Percentiles rank a stretch among this genome's conserved stretches.
These are phyloP conservation scores for Trichoderma afroharzianum DNA, from an alignment of 2,329 filamentous ascomycete genomes.

Conservation along the genomic window DNA sequence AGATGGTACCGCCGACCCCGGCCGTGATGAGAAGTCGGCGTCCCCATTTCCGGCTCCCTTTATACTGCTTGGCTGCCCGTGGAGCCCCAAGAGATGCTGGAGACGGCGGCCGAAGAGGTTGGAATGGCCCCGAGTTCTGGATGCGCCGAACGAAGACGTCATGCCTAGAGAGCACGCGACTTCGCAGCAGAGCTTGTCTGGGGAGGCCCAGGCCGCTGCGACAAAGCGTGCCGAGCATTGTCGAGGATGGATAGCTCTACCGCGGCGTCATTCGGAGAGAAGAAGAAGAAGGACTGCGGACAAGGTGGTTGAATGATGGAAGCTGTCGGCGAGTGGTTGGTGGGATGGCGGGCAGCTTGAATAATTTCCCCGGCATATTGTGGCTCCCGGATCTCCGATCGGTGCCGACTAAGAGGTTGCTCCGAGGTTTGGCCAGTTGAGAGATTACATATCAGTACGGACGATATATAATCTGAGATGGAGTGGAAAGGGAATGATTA, in stretches of 20 bases:
- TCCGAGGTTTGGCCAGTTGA: slow-evolving; percentile 1
- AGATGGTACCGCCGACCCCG: slow-evolving; percentile 57
- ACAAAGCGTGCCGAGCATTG: slow-evolving; percentile 29
- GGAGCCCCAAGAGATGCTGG: slow-evolving; percentile 75
- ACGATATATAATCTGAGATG: not conserved
- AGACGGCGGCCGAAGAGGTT: slow-evolving; percentile 70
- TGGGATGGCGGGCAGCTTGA: not conserved
- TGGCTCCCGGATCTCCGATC: slow-evolving; percentile 4
- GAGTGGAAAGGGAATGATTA: not conserved
- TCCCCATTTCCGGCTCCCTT: slow-evolving; percentile 68
- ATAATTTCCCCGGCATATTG: not conserved
- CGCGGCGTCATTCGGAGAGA: slow-evolving; percentile 17
- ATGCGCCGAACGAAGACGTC: slow-evolving; percentile 25
- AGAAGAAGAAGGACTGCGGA: not conserved
- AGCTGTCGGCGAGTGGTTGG: not conserved
- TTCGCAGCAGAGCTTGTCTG: slow-evolving; percentile 19
- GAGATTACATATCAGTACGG: not conserved
- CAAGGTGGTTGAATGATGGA: not conserved
- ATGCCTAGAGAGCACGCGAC: slow-evolving; percentile 19
- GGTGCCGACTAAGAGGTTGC: not conserved
- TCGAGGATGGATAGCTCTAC: slow-evolving; percentile 8
- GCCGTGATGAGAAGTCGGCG: slow-evolving; percentile 66
- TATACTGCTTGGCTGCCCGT: slow-evolving; percentile 65
- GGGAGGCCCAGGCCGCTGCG: slow-evolving; percentile 27
- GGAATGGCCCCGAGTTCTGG: slow-evolving; percentile 46